Evolutionary conservation across 108 stramenopile species (phyloP), one percentile per base, ranked within the genome.

Genomic region (Schizochytrium sp.): DNA sequence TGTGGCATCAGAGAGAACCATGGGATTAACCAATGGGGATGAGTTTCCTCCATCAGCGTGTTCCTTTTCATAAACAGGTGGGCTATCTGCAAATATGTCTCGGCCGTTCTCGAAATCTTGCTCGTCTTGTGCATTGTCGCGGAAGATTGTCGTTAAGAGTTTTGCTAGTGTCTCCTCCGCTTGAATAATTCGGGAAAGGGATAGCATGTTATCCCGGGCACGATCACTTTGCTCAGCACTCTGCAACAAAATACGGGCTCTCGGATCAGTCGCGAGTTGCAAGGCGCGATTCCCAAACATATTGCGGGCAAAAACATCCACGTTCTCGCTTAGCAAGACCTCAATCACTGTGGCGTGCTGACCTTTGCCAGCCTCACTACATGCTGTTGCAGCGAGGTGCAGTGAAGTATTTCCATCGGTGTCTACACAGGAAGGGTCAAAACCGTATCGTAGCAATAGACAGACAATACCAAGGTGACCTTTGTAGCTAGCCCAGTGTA

Each of bases 401-500:
- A 83, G 28, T 1, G 76, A 10, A 0, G 47, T 40, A 40, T 83
- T 83, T 7, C 76, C 76, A 10, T 83, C 76, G 47, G 50, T 55
- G 76, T 83, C 76, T 8, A 83, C 47, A 10, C 47, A 38, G n/a
- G 76, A 5, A 2, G 76, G 76, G 76, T 83, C 76, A 2, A 83
- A 83, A 5, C 76, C 76, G 53, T 83, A 55, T 28, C 76, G 76
- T 55, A 83, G 76, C 40, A 83, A 28, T n/a, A 55, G 50, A 40
- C 53, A 83, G 50, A 83, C 76, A 53, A 83, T 83, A 53, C 53
- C 53, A 53, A 83, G 76, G 40, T 83, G 47, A 5, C 76, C 76
- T 38, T 55, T 49, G 76, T 83, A 83, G 76, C 76, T 55, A 17
- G 76, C 76, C 76, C 76, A 83, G 53, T 83, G 76, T 53, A 83